phyloP scores from a whole-genome alignment of 345 rosid species.

The Heritiera littoralis region DNA sequence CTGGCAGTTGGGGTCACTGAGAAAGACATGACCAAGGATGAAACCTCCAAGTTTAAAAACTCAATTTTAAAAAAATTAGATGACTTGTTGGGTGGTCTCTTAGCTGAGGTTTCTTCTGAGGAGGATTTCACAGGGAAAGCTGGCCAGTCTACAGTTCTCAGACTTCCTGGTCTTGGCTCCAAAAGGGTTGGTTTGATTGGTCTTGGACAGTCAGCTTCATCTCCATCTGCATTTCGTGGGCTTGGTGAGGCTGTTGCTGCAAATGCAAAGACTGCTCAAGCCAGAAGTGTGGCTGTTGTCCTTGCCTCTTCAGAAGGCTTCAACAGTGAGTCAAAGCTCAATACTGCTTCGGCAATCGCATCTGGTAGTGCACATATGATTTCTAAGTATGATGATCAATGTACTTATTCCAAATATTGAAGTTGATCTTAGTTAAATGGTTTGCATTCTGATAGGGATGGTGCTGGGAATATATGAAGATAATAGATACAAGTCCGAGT shows the following conservation, averaged over 20 bases:
- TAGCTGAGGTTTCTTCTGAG: constrained; percentile 71
- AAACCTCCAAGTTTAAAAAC: constrained; percentile 63
- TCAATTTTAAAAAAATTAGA: constrained; percentile 74
- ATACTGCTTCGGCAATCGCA: constrained; percentile 72
- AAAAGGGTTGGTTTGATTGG: constrained; percentile 92
- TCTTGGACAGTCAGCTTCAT: constrained; percentile 66
- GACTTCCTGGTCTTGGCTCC: constrained; percentile 74
- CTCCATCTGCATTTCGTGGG: constrained; percentile 43
- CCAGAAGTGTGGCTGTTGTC: constrained; percentile 50
- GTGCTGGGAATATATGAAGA: constrained; percentile 82
- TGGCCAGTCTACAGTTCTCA: constrained; percentile 74
- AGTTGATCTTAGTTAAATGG: constrained; percentile 15
- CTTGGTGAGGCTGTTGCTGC: constrained; percentile 80
- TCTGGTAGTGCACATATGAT: constrained; percentile 48
- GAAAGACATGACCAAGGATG: constrained; percentile 68
- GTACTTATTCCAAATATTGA: neutral
- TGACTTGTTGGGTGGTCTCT: constrained; percentile 60
- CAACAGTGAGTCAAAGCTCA: constrained; percentile 55
- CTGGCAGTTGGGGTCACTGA: constrained; percentile 88
- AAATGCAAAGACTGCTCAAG: constrained; percentile 72
- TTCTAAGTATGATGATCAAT: constrained; percentile 5
- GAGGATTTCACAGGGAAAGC: constrained; percentile 87
- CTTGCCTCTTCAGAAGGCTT: constrained; percentile 65
- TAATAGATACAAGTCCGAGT: constrained; percentile 72
- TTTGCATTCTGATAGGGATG: constrained; percentile 46